phyloP scores from a whole-genome alignment of 495 filamentous ascomycete species.

The Penicillium parvum region DNA sequence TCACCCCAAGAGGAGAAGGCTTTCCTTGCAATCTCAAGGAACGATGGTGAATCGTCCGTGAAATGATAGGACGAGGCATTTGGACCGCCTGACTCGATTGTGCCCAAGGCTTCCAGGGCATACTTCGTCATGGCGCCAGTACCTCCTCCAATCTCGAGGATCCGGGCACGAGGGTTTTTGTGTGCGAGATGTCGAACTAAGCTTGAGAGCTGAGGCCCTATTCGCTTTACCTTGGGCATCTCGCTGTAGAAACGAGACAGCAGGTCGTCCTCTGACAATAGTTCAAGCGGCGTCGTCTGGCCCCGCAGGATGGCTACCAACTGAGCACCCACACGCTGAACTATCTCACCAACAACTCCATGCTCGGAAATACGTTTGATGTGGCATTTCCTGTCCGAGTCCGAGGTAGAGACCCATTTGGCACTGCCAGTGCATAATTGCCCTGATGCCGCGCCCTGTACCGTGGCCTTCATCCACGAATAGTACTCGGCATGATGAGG shows the following conservation, averaged over 20 bases:
- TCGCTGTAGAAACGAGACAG: not conserved
- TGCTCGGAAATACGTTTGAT: not conserved
- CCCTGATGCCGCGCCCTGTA: not conserved
- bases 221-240: not conserved
- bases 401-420: not conserved
- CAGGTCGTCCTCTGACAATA: no score
- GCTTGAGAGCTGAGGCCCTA: not conserved
- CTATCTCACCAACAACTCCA: no score
- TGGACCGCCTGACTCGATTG: not conserved
- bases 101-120: not conserved
- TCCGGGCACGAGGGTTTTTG: slow-evolving; percentile 11
- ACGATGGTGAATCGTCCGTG: not conserved
- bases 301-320: no score
- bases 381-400: not conserved
- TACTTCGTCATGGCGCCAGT: slow-evolving; percentile 26
- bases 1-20: not conserved
- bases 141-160: slow-evolving; percentile 23
- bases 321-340: no score
- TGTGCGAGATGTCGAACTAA: slow-evolving; percentile 22
- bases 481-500: not conserved
- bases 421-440: not conserved
- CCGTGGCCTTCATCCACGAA: not conserved
- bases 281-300: no score
- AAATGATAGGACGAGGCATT: not conserved
- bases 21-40: not conserved